Evolutionary conservation across 2,329 filamentous ascomycete species (phyloP), one percentile per base, ranked within the genome.

Genomic region (Magnaporthiopsis poae): DNA sequence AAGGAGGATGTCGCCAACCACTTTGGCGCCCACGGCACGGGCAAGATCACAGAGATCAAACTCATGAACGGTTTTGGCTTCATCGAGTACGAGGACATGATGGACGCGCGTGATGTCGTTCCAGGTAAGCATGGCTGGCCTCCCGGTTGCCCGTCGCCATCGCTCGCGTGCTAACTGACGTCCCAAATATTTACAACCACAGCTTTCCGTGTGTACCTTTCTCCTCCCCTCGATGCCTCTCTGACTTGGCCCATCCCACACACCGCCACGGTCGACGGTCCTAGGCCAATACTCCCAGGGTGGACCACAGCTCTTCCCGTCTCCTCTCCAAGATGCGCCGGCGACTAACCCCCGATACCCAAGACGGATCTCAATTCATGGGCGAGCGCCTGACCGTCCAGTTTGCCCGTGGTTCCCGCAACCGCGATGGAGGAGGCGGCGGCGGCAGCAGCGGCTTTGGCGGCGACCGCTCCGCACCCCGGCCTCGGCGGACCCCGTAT

Each of bases 1-100:
- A 98, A 98, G 84, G 88, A 91, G 80, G 94, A 99, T 78, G 90
- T 99, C 78, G 93, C 98, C 81, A 87, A 88, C 74, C 94, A 98
- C 80, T 99, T 99, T 81, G 89, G 89, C 78, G 92, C 88, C 75
- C 92, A 97, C 88, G 95, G 94, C 77, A 94, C 92, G 73, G 95
- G 95, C 78, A 92, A 96, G 78, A 98, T 99, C 77, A 95, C 90
- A 72, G 95, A 99, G 82, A 94, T 99, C 82, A 99, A 99, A 84
- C 88, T 99, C 70, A 99, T 99, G 95, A 98, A 96, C 77, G 95
- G 95, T 75, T 99, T 99, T 77, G 95, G 95, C 77, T 99, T 99
- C 83, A 96, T 99, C 77, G 95, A 99, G 80, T 99, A 98, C 80
- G 96, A 97, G 80, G 95, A 98, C 81, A 88, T 92, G 68, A 91